Evolutionary conservation across 1,284 basidiomycete genomes (phyloP), one percentile per base, ranked within the genome.

Genomic region (Inonotus obliquus): DNA sequence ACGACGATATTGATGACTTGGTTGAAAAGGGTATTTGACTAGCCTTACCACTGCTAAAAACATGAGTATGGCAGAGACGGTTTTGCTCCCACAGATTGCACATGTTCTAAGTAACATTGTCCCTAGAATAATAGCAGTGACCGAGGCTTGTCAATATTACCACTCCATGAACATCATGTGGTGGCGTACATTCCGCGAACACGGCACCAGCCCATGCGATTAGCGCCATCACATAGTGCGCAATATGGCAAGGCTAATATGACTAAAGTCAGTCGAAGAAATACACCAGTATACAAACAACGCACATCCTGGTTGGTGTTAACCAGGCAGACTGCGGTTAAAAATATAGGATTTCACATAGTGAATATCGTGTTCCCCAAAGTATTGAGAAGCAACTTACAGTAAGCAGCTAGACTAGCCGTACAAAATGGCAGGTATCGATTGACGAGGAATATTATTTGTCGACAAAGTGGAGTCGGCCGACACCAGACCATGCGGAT

Each of bases 341-440:
- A 9, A 14, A 25, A 17, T 17, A 23, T 14, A 38, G 27, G 3
- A 41, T 29, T 41, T 6, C 35, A 4, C 17, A 3, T 19, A 51
- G 9, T 29, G 25, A 32, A 19, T n/a, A 5, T 39, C 6, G 17
- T 44, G 17, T 37, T 6, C 7, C 13, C 25, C 5, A 45, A 35
- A 1, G 23, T 17, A 57, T 3, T 6, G 47, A n/a, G 38, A 48
- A 48, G 21, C 7, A 32, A 47, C 55, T 25, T 38, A 60, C 59
- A 60, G 29, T 60, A 60, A 5, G 29, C 21, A 11, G 59, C 38
- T 4, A 41, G 44, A 13, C n/a, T 19, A 4, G 44, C 59, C 21
- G 59, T 60, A 9, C 44, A 9, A n/a, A 60, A 54, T 9, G 59
- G 59, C 13, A 44, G 39, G 39, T 60, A 60, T 29, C 59, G 59